Conservation (phyloP, 768 basidiomycete genomes). For the Mycena galericulata region DNA sequence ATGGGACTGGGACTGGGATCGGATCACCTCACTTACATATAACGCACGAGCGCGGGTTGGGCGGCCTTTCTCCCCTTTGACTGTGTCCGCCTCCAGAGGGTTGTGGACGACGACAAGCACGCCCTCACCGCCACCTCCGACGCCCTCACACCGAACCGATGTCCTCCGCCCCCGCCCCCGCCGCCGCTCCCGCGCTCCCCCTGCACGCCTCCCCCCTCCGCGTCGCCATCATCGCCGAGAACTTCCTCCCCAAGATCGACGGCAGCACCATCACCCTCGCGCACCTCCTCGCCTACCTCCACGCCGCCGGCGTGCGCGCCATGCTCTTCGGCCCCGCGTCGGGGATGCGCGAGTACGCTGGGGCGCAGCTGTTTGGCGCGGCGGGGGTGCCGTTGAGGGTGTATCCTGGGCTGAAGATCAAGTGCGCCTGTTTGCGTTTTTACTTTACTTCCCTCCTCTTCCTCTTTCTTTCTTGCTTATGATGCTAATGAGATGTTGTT, state of each 20-base stretch:
- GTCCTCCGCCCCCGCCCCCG: no score
- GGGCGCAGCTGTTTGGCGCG: constrained; percentile 13
- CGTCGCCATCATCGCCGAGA: constrained; percentile 38
- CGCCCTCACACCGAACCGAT: no score
- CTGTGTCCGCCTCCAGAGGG: no score
- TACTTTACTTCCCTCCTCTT: neutral
- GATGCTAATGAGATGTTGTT: no score
- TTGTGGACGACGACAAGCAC: no score
- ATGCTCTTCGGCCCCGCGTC: constrained; percentile 54
- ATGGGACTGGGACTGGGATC: no score
- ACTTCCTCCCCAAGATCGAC: constrained; percentile 56
- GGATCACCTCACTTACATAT: no score
- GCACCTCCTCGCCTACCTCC: constrained; percentile 53
- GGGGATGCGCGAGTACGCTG: constrained; percentile 20
- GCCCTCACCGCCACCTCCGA: no score
- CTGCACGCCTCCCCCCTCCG: no score
- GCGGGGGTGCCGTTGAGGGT: constrained; percentile 20
- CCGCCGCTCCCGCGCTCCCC: no score
- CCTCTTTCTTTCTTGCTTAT: neutral
- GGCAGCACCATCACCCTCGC: constrained; percentile 58
- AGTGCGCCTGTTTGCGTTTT: neutral
- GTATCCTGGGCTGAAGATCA: constrained; percentile 28
- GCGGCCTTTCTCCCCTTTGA: no score
- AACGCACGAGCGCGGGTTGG: no score
- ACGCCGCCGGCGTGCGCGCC: constrained; percentile 53